Evolutionary conservation across 805 yeast genomes (phyloP).

Genomic region (Cyberlindnera meyerae): DNA sequence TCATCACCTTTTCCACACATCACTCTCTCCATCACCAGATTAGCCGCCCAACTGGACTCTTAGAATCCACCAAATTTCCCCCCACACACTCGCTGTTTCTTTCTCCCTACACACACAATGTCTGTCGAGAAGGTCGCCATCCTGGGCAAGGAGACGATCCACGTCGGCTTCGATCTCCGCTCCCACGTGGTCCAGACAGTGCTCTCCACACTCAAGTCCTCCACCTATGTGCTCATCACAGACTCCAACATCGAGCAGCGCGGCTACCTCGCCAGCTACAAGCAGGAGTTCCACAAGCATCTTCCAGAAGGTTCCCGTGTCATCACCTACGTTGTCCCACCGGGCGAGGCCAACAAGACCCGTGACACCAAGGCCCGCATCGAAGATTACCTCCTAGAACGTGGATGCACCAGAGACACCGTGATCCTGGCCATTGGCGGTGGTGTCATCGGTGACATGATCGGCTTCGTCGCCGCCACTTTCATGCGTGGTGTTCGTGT

Average conservation of each 20-base stretch:
- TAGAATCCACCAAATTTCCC: no score
- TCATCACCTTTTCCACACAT: no score
- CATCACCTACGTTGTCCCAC: constrained; percentile 70
- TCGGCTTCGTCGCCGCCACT: constrained; percentile 98
- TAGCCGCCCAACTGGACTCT: no score
- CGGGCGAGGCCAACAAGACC: constrained; percentile 89
- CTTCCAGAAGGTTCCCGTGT: constrained; percentile 58
- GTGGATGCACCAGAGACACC: constrained; percentile 95
- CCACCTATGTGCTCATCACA: constrained; percentile 88
- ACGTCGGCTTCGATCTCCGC: constrained; percentile 81
- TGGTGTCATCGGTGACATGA: constrained; percentile 98
- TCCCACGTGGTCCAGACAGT: constrained; percentile 69
- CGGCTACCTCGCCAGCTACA: constrained; percentile 51
- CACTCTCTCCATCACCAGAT: no score
- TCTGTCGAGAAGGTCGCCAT: constrained; percentile 54
- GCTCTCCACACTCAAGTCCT: constrained; percentile 59
- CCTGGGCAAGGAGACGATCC: constrained; percentile 78
- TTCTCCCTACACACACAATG: constrained; percentile 4
- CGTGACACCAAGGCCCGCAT: constrained; percentile 87
- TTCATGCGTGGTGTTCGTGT: constrained; percentile 97
- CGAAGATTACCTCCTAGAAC: constrained; percentile 76
- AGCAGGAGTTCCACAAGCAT: constrained; percentile 35
- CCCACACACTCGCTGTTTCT: no score
- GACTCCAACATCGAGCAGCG: constrained; percentile 73
- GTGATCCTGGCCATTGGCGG: constrained; percentile 95